Base-by-base conservation (phyloP, 164 flowering plant genomes). In the Amborella trichopoda region DNA sequence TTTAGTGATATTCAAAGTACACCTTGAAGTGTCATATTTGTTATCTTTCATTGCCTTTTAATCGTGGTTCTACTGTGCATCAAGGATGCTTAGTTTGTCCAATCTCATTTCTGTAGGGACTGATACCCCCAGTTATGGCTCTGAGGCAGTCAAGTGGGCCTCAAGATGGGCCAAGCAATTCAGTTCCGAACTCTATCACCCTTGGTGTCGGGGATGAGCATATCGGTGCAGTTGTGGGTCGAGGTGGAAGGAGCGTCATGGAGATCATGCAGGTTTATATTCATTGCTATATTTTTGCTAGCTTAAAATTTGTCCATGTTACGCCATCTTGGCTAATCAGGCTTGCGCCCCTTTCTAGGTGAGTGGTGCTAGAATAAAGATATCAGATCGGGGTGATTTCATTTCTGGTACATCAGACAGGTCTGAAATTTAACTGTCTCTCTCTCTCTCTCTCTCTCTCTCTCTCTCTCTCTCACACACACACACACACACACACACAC, bases 381-480 rank as follows among this genome's bases (percentile, higher is more conserved):
- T 91, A 64, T 91, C 99, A 9, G 99, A 87, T 50, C 70, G 91
- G 40, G 99, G 96, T 23, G 96, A 91, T 75, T 91, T 82, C 73
- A 68, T 87, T 70, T 64, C 84, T 47, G 96, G 94, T 48, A 91
- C 96, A 63, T 68, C 72, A 42, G 86, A 87, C 48, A 82, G 96
- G 99, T 91, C 74, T 41, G 2, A 10, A 26, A 30, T 30, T 30
- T 13, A 30, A 6, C 6, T 30, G 34, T 6, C 6, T 13, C 34
- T 6, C 34, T 30, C 6, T 30, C 6, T 30, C 9, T 13, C 34
- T 6, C 34, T 6, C 9, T 13, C 9, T 6, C 34, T 30, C 6
- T 6, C 34, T 13, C 9, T 6, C 9, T 30, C 9, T 13, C 13
- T 30, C 13, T 30, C 34, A 30, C 6, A 30, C 34, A 30, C 34